phyloP scores from a whole-genome alignment of 768 basidiomycete species.

The Auricularia auricula-judae region DNA sequence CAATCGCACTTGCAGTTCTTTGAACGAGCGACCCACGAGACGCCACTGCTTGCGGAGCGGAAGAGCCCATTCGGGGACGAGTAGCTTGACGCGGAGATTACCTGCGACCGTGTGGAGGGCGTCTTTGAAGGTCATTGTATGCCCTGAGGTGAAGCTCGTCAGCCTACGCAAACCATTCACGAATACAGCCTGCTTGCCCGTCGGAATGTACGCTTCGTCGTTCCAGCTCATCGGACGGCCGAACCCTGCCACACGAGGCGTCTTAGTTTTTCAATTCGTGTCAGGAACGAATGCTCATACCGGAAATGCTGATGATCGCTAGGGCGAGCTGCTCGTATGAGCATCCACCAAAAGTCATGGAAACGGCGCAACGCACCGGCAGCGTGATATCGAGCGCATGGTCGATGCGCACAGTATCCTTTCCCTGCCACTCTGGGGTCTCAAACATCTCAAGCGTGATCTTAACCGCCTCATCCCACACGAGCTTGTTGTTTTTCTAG shows the following conservation, averaged over 20 bases:
- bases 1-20: conserved; percentile 18
- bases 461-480: conserved; percentile 36
- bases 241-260: too few relatives aligned
- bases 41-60: conserved; percentile 24
- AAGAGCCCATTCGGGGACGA: conserved; percentile 30
- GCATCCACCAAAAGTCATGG: neutral
- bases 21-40: conserved; percentile 13
- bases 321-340: neutral
- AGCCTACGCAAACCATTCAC: too few relatives aligned
- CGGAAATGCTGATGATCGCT: neutral
- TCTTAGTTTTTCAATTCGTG: too few relatives aligned
- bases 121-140: conserved; percentile 33
- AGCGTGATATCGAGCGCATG: conserved; percentile 43
- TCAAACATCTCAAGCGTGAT: conserved; percentile 33
- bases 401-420: conserved; percentile 29
- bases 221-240: too few relatives aligned
- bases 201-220: too few relatives aligned
- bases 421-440: conserved; percentile 34
- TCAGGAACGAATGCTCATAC: neutral
- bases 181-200: too few relatives aligned
- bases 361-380: conserved; percentile 28
- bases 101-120: conserved; percentile 34
- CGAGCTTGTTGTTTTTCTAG: conserved; percentile 28
- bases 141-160: neutral
- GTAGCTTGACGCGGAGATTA: conserved; percentile 26